phyloP scores from a whole-genome alignment of 164 flowering plant genomes.

The Tetracentron sinense region DNA sequence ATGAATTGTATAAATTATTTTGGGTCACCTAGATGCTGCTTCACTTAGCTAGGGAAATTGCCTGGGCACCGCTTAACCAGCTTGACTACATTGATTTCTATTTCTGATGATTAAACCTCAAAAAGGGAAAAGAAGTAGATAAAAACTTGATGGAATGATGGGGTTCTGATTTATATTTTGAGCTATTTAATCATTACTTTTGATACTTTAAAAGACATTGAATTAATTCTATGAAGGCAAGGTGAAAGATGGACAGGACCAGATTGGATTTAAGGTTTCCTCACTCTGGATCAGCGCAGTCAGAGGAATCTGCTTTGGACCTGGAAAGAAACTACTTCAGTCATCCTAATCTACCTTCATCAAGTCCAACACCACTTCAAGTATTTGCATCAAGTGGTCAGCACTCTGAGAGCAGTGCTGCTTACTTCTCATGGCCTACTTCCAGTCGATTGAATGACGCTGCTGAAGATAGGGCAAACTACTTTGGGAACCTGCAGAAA shows the following conservation, averaged over 20 bases:
- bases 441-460: constrained; percentile 55
- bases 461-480: constrained; percentile 65
- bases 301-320: constrained; percentile 62
- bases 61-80: too few species aligned
- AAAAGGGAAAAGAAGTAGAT: neutral
- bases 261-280: constrained; percentile 27
- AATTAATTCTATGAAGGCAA: neutral
- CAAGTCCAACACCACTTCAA: constrained; percentile 48
- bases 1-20: too few species aligned
- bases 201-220: neutral
- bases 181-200: neutral
- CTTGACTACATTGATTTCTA: neutral
- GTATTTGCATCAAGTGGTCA: constrained; percentile 61
- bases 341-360: constrained; percentile 41
- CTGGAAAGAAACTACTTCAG: constrained; percentile 41
- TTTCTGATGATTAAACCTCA: neutral
- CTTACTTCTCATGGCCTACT: constrained; percentile 77
- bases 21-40: too few species aligned
- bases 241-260: constrained; percentile 33
- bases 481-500: constrained; percentile 66
- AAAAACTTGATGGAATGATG: neutral
- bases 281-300: constrained; percentile 46
- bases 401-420: constrained; percentile 56
- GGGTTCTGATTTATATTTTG: neutral
- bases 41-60: too few species aligned